phyloP scores from a whole-genome alignment of 176 grass and related monocot species.

The Aegilops tauschii region DNA sequence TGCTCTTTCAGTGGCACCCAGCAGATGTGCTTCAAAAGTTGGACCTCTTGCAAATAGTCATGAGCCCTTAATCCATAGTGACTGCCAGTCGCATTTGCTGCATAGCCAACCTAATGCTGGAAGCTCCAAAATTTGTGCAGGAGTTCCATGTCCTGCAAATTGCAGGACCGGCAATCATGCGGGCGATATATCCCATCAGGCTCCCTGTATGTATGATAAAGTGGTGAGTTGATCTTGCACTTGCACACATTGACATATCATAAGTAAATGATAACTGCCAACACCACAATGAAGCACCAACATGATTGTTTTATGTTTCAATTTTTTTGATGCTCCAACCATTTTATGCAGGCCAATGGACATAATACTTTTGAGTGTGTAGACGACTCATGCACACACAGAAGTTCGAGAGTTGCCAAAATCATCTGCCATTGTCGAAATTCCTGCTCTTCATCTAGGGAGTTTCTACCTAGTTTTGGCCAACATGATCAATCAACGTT shows the following conservation, averaged over 20 bases:
- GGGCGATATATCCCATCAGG: constrained; percentile 24
- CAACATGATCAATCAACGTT: constrained; percentile 45
- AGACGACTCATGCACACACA: constrained; percentile 48
- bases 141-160: constrained; percentile 36
- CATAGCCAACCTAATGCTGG: constrained; percentile 32
- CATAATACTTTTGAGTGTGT: constrained; percentile 40
- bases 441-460: constrained; percentile 52
- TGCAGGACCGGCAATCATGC: constrained; percentile 32
- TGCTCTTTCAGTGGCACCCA: constrained; percentile 25
- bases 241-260: not conserved
- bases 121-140: constrained; percentile 29
- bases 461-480: constrained; percentile 41
- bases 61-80: constrained; percentile 34
- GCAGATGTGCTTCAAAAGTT: constrained; percentile 25
- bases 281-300: not conserved
- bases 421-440: constrained; percentile 41
- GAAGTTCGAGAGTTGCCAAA: constrained; percentile 47
- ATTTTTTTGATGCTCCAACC: constrained; percentile 22
- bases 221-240: constrained; percentile 29
- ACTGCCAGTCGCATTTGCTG: constrained; percentile 1
- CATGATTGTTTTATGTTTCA: not conserved
- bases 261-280: not conserved
- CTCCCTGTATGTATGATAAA: constrained; percentile 36
- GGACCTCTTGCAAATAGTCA: constrained; percentile 20
- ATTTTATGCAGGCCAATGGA: constrained; percentile 51